Conservation (phyloP, 768 basidiomycete genomes). For the Leccinum obscurum region DNA sequence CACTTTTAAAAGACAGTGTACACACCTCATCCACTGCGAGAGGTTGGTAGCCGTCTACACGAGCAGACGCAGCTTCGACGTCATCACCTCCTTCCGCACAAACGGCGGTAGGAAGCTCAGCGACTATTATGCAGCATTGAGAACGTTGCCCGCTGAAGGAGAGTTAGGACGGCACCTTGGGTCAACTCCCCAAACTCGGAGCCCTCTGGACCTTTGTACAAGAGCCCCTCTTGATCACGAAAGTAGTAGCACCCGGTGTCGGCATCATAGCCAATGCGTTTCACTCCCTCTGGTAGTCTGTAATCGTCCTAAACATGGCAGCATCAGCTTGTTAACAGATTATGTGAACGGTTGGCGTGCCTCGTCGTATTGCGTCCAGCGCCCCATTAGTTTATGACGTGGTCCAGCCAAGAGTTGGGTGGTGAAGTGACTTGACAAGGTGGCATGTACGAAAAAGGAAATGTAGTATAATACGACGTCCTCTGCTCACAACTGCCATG, state of each 20-base stretch:
- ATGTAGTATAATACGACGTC: neutral
- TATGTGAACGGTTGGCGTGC: constrained; percentile 5
- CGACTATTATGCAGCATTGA: constrained; percentile 23
- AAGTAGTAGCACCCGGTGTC: constrained; percentile 70
- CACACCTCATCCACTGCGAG: constrained; percentile 52
- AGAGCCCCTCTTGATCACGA: constrained; percentile 50
- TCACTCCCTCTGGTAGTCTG: constrained; percentile 51
- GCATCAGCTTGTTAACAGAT: neutral
- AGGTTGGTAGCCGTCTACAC: constrained; percentile 57
- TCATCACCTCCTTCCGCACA: constrained; percentile 38
- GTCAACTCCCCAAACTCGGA: constrained; percentile 57
- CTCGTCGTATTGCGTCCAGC: constrained; percentile 41
- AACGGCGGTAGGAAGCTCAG: constrained; percentile 30
- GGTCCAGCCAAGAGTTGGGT: constrained; percentile 23
- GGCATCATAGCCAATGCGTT: constrained; percentile 75
- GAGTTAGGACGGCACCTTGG: constrained; percentile 33
- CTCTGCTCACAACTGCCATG: constrained; percentile 28
- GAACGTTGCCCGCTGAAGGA: neutral
- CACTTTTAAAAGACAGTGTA: neutral
- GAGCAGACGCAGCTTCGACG: constrained; percentile 55
- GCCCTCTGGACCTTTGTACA: constrained; percentile 60
- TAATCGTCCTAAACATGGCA: constrained; percentile 44
- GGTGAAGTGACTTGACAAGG: constrained; percentile 7
- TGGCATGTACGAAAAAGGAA: constrained; percentile 20
- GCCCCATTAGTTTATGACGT: constrained; percentile 30